Conservation (phyloP, 176 grass and related monocot genomes). For the Olyra latifolia region DNA sequence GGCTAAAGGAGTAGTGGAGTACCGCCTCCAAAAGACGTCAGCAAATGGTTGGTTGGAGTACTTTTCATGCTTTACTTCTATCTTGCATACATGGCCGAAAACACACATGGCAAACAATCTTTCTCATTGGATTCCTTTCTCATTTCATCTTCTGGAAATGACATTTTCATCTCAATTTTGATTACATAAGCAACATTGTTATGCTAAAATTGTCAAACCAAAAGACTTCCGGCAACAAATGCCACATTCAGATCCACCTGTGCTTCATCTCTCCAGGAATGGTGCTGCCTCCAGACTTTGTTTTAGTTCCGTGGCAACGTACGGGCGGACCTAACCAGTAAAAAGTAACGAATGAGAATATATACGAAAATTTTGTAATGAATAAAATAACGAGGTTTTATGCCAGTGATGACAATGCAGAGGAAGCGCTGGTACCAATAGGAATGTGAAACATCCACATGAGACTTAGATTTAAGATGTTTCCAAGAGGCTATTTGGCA, state of each 20-base stretch:
- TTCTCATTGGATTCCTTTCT: not conserved
- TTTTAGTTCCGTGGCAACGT: too few species aligned
- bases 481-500: constrained; percentile 9
- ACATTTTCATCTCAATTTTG: not conserved
- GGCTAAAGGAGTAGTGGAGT: too few species aligned
- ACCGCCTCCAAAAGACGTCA: too few species aligned
- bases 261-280: not conserved
- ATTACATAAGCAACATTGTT: not conserved
- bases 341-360: constrained; percentile 7
- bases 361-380: not conserved
- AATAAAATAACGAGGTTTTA: not conserved
- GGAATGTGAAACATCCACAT: not conserved
- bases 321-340: not conserved
- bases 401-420: not conserved
- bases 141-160: constrained; percentile 2
- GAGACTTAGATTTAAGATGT: constrained; percentile 20
- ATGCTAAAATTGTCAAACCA: not conserved
- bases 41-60: too few species aligned
- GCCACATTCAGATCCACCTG: not conserved
- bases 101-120: not conserved
- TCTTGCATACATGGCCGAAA: not conserved
- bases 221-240: not conserved
- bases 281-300: not conserved
- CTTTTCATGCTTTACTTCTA: not conserved
- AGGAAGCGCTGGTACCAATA: constrained; percentile 25